phyloP scores from a whole-genome alignment of 345 rosid genomes.

The Eucalyptus erythrocorys region DNA sequence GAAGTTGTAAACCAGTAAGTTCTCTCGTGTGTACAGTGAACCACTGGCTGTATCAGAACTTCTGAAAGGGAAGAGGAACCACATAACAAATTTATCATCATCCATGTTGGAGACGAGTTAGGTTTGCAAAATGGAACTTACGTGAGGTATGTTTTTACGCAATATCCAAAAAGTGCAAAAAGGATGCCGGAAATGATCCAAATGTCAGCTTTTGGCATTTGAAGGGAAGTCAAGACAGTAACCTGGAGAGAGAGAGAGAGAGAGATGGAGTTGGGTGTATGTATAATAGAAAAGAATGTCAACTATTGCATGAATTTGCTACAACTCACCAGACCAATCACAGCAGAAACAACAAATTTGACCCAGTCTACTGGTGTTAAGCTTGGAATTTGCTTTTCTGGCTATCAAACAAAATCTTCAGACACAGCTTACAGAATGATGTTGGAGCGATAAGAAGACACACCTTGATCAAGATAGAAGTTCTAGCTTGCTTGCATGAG shows the following conservation, averaged over 20 bases:
- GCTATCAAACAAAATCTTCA: conserved; percentile 29
- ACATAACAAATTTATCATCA: not conserved
- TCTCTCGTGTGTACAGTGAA: not conserved
- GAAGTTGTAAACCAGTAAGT: not conserved
- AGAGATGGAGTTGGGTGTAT: not conserved
- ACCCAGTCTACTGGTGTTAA: conserved; percentile 90
- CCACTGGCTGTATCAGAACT: not conserved
- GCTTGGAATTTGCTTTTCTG: conserved; percentile 81
- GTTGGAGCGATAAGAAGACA: not conserved
- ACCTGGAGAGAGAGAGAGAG: not conserved
- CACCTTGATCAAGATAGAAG: not conserved
- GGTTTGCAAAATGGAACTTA: not conserved
- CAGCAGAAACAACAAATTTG: conserved; percentile 65
- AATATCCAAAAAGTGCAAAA: conserved; percentile 51
- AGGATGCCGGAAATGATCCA: conserved; percentile 58
- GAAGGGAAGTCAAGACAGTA: conserved; percentile 7
- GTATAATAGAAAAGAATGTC: not conserved
- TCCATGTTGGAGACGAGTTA: not conserved
- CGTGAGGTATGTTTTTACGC: conserved; percentile 69
- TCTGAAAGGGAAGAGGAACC: not conserved
- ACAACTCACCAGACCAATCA: conserved; percentile 62
- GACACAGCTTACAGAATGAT: not conserved
- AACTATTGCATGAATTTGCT: not conserved
- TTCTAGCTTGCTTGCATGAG: not conserved
- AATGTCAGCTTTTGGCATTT: conserved; percentile 46